A percentile compares a stretch with the other conserved stretches of the same genome.
These are phyloP conservation scores for Phytophthora litchii DNA, from an alignment of 352 stramenopile species.

Conservation along the genomic window DNA sequence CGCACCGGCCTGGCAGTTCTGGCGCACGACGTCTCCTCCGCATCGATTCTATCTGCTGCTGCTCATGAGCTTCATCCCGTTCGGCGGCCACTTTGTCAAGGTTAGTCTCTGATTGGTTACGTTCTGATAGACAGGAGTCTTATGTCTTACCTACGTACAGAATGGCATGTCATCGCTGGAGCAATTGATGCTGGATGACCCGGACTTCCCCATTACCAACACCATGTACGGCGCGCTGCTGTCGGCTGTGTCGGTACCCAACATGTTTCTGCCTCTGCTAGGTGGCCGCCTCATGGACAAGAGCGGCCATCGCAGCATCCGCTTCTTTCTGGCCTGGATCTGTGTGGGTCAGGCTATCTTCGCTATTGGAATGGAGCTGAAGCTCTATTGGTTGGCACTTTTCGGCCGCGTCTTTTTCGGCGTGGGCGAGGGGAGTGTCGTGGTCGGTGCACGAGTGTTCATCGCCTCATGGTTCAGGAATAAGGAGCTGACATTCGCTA, in stretches of 20 bases:
- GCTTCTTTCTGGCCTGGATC: conserved; percentile 85
- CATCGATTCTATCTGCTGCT: conserved; percentile 85
- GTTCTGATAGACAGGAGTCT: too few relatives aligned
- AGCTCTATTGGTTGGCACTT: conserved; percentile 78
- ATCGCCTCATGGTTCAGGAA: conserved; percentile 86
- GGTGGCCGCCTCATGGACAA: conserved; percentile 82
- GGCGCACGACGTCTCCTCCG: conserved; percentile 59
- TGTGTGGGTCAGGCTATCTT: conserved; percentile 85
- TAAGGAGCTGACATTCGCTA: conserved; percentile 86
- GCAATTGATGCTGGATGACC: conserved; percentile 81
- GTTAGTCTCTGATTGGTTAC: conserved; percentile 15
- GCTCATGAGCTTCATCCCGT: conserved; percentile 87
- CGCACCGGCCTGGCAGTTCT: conserved; percentile 72
- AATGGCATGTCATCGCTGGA: conserved; percentile 85
- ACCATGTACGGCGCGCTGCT: conserved; percentile 87
- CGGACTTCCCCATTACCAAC: conserved; percentile 78
- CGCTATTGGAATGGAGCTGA: conserved; percentile 71
- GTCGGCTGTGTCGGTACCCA: conserved; percentile 81
- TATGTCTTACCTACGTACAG: conserved; percentile 19
- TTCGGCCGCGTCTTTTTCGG: conserved; percentile 86
- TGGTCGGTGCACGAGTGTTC: conserved; percentile 80
- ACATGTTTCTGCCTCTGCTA: conserved; percentile 84
- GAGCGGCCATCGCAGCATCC: conserved; percentile 72
- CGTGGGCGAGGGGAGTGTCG: conserved; percentile 79
- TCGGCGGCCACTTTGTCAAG: conserved; percentile 89